phyloP scores from a whole-genome alignment of 805 yeast species.

The Saturnispora zaruensis region DNA sequence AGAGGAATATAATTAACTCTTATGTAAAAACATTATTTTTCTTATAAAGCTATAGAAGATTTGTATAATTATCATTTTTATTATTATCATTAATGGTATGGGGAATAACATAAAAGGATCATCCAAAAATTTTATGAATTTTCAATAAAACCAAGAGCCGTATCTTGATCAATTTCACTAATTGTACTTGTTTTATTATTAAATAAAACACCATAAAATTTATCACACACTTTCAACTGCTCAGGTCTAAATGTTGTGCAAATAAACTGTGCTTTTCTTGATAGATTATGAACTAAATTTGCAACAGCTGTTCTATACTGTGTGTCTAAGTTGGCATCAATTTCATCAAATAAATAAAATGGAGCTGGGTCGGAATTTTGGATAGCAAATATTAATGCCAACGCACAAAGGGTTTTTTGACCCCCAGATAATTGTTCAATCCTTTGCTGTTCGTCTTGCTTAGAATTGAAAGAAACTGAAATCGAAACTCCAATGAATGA shows the following conservation, averaged over 20 bases:
- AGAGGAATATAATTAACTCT: background rate
- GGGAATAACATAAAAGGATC: background rate
- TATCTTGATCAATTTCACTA: slow-evolving; percentile 56
- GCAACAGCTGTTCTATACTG: slow-evolving; percentile 90
- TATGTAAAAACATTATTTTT: background rate
- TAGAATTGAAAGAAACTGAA: slow-evolving; percentile 81
- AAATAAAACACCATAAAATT: slow-evolving; percentile 80
- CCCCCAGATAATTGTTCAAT: slow-evolving; percentile 95
- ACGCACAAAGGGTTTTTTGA: slow-evolving; percentile 93
- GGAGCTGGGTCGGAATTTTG: slow-evolving; percentile 97
- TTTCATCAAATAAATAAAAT: slow-evolving; percentile 90
- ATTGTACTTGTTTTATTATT: slow-evolving; percentile 75
- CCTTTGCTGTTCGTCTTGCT: slow-evolving; percentile 73
- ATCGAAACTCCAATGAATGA: slow-evolving; percentile 77
- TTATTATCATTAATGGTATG: background rate
- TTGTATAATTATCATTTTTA: background rate
- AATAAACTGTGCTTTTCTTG: slow-evolving; percentile 75
- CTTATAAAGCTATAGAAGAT: background rate
- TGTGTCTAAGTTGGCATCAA: slow-evolving; percentile 91
- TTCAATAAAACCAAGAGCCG: slow-evolving; percentile 79
- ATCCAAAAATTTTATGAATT: slow-evolving; percentile 33
- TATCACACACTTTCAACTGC: slow-evolving; percentile 78
- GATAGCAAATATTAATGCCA: slow-evolving; percentile 86
- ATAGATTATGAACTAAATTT: slow-evolving; percentile 52
- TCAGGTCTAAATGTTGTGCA: slow-evolving; percentile 96